Evolutionary conservation across 2,329 filamentous ascomycete genomes (phyloP).

Genomic region (Pseudogymnoascus sp.): DNA sequence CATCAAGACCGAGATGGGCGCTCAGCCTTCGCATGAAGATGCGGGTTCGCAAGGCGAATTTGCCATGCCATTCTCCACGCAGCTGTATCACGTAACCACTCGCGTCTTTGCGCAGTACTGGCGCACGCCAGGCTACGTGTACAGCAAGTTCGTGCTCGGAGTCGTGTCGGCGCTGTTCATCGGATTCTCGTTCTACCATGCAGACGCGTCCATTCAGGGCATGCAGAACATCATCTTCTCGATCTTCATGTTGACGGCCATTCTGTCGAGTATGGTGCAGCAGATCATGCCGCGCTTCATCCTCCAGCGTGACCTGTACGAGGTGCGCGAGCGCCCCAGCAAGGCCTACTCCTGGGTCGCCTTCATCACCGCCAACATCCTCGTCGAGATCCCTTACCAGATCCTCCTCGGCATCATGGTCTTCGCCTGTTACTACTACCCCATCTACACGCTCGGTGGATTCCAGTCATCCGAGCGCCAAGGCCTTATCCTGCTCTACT

Average conservation of each 20-base stretch:
- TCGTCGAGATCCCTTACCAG: constrained; percentile 83
- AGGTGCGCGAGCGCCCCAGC: constrained; percentile 35
- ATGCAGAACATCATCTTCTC: constrained; percentile 66
- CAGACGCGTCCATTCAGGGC: constrained; percentile 53
- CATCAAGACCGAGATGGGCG: constrained; percentile 19
- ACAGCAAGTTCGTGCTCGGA: constrained; percentile 58
- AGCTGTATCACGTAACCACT: constrained; percentile 57
- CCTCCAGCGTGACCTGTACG: constrained; percentile 61
- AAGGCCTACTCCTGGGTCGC: constrained; percentile 31
- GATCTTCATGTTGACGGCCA: constrained; percentile 64
- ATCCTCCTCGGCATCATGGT: constrained; percentile 66
- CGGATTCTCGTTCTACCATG: constrained; percentile 60
- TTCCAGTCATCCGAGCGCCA: constrained; percentile 24
- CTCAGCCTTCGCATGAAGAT: constrained; percentile 38
- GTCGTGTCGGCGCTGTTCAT: constrained; percentile 51
- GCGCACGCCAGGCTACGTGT: constrained; percentile 69
- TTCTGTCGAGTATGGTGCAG: constrained; percentile 59
- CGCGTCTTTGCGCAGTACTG: constrained; percentile 74
- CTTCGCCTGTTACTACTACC: constrained; percentile 77
- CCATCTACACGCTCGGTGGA: constrained; percentile 59
- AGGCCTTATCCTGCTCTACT: constrained; percentile 67
- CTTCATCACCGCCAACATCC: constrained; percentile 41
- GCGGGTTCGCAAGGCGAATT: constrained; percentile 60
- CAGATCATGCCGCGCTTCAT: constrained; percentile 68
- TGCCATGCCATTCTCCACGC: constrained; percentile 63